These are phyloP conservation scores for Periconia macrospinosa DNA, from an alignment of 2,329 filamentous ascomycete species.

Conservation along the genomic window DNA sequence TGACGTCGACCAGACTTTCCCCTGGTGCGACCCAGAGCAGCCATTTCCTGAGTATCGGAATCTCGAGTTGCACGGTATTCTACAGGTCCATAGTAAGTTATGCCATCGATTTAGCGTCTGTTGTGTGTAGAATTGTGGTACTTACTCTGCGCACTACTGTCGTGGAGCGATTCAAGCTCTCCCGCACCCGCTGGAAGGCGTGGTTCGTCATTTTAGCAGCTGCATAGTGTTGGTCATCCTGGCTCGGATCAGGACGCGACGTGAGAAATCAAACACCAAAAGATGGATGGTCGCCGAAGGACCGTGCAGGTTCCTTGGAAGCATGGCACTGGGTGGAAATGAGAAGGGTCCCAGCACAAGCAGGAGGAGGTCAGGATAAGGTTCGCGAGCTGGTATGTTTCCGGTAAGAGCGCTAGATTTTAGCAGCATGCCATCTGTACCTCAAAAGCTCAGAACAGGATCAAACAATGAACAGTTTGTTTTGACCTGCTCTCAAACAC, in stretches of 20 bases:
- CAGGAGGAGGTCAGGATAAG: background rate
- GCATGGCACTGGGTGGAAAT: background rate
- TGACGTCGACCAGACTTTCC: background rate
- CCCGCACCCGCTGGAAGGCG: conserved; percentile 37
- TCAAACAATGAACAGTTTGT: too few relatives aligned
- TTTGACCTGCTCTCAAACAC: background rate
- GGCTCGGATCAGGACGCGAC: conserved; percentile 25
- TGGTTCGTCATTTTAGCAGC: conserved; percentile 25
- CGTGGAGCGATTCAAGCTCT: conserved; percentile 25
- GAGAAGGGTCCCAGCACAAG: background rate
- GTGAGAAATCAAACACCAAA: conserved; percentile 1
- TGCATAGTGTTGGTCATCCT: conserved; percentile 27
- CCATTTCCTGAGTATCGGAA: background rate
- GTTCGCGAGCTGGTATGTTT: background rate
- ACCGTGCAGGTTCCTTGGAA: background rate
- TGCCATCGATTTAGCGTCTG: background rate
- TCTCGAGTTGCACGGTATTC: background rate
- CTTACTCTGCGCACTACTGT: background rate
- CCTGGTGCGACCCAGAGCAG: background rate
- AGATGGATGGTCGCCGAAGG: background rate
- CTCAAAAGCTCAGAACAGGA: too few relatives aligned
- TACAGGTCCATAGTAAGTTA: background rate
- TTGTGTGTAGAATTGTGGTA: background rate
- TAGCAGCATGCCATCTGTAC: background rate
- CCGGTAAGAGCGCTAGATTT: background rate